phyloP scores from a whole-genome alignment of 1,284 basidiomycete genomes.

The Sanghuangporus weigelae region DNA sequence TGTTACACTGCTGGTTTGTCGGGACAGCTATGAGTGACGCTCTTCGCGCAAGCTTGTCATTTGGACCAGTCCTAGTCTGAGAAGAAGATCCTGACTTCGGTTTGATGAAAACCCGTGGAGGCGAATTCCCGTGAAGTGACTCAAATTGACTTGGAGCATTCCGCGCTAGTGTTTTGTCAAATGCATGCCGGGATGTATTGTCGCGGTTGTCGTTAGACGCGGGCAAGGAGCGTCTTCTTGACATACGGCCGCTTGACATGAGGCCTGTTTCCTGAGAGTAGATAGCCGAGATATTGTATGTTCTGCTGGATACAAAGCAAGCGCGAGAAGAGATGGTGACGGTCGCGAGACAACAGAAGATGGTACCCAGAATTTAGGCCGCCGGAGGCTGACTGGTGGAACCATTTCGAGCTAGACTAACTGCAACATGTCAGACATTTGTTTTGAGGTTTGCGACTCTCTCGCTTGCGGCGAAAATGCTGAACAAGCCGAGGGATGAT shows the following conservation, averaged over 20 bases:
- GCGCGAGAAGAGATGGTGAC: background rate
- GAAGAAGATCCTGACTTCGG: background rate
- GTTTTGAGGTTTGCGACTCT: too few relatives aligned
- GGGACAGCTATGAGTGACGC: background rate
- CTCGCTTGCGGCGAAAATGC: too few relatives aligned
- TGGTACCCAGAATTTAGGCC: background rate
- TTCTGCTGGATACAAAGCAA: background rate
- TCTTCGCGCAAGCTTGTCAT: background rate
- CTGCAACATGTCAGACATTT: background rate
- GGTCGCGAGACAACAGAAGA: background rate
- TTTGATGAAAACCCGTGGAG: constrained; percentile 8
- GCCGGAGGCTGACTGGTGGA: background rate
- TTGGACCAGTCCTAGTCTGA: background rate
- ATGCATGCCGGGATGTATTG: background rate
- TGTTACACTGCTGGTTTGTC: background rate
- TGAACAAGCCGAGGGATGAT: too few relatives aligned
- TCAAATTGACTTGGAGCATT: background rate
- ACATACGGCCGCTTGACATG: background rate
- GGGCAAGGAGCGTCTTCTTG: background rate
- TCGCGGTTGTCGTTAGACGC: background rate
- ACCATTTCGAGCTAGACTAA: background rate
- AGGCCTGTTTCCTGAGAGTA: background rate
- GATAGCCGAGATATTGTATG: background rate
- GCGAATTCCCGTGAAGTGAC: background rate
- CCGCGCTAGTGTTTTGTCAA: background rate